Percentiles rank a stretch among this genome's conserved stretches.
These are phyloP conservation scores for Penstemon davidsonii DNA, from an alignment of 257 asterid genomes.

Conservation along the genomic window DNA sequence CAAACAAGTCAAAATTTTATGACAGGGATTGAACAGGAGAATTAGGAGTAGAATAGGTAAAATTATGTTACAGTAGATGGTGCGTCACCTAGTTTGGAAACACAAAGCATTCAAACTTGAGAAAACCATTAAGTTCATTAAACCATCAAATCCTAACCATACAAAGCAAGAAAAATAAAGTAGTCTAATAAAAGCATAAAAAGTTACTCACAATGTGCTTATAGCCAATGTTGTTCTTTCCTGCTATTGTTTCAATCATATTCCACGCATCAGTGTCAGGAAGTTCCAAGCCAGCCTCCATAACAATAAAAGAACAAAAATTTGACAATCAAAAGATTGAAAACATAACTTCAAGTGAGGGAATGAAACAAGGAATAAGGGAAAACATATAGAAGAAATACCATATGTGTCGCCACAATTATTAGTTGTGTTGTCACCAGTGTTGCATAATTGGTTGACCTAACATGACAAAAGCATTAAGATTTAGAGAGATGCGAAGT, in stretches of 20 bases:
- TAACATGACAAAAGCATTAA: slow-evolving; percentile 38
- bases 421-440: slow-evolving; percentile 87
- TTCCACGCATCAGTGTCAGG: slow-evolving; percentile 92
- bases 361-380: slow-evolving; percentile 17
- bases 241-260: slow-evolving; percentile 93
- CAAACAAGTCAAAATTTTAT: too few relatives aligned
- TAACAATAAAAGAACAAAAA: slow-evolving; percentile 36
- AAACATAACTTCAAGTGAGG: slow-evolving; percentile 12
- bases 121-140: neutral
- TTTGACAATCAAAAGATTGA: slow-evolving; percentile 25
- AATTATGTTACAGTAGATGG: slow-evolving; percentile 9
- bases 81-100: slow-evolving; percentile 1
- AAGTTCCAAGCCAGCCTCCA: slow-evolving; percentile 92
- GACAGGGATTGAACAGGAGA: neutral
- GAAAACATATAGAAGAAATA: slow-evolving; percentile 33
- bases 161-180: slow-evolving; percentile 21
- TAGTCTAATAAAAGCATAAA: slow-evolving; percentile 18
- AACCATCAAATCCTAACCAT: slow-evolving; percentile 23
- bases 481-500: neutral
- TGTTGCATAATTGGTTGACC: slow-evolving; percentile 93
- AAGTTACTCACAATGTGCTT: slow-evolving; percentile 81
- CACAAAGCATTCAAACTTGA: neutral
- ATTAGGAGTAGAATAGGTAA: slow-evolving; percentile 14
- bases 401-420: slow-evolving; percentile 88
- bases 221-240: slow-evolving; percentile 88